Evolutionary conservation across 2,329 filamentous ascomycete species (phyloP), one percentile per base, ranked within the genome.

Genomic region (Cladosporium velox): DNA sequence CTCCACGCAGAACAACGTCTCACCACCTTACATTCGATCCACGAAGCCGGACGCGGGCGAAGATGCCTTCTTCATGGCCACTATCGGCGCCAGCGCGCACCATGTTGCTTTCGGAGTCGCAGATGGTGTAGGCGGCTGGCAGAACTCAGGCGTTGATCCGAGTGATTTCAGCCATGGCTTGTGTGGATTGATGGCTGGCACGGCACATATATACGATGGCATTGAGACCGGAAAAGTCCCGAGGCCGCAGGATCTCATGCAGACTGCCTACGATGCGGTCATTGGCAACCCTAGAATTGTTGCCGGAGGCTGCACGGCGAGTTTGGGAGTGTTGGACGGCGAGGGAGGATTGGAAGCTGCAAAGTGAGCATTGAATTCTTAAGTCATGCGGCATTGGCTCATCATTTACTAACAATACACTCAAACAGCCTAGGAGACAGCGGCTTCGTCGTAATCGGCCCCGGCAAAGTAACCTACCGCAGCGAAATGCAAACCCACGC

Each of bases 101-200:
- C 84, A 88, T 49, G 86, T 97, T 12, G 92, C 93, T 0, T 90
- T 99, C 71, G 95, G 92, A 21, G 87, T 99, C 28, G 93, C 93
- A 63, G 95, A 99, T 77, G 95, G 95, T 12, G 95, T 99, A 0
- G 95, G 95, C 58, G 95, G 95, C 41, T 99, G 95, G 93, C 88
- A 90, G 69, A 91, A 97, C 72, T 94, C 91, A 47, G 93, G 93
- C 54, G 90, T 99, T 62, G 93, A 99, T 75, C 93, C 95, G 10
- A 93, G 93, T 32, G 92, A 97, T 79, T 98, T 98, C 79, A 95
- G 94, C 3, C 94, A 98, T 77, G 91, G 91, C 49, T 83, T 99
- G 67, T 98, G 95, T 83, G 89, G 92, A 72, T 91, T 96, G 79
- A 98, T 98, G 93, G 92, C 93, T 2, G 75, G 74, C 10, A 71